Evolutionary conservation across 495 filamentous ascomycete species (phyloP).

Genomic region (Letharia lupina): DNA sequence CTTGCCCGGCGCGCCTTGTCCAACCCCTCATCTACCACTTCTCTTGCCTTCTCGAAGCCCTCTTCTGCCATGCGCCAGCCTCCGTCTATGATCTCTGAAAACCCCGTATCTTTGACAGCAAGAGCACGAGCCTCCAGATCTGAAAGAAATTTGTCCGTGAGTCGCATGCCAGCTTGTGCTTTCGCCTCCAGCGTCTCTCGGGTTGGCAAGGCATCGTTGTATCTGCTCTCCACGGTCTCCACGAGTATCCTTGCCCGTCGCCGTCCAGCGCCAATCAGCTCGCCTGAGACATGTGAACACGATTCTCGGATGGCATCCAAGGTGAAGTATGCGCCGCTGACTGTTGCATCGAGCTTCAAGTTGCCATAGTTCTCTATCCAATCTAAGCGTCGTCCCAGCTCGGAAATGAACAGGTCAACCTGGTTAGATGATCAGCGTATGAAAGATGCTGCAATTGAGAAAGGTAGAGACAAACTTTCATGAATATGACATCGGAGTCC

Average conservation of each 20-base stretch:
- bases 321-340: slow-evolving; percentile 72
- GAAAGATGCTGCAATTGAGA: neutral
- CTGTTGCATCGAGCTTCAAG: slow-evolving; percentile 68
- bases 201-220: slow-evolving; percentile 77
- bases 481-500: slow-evolving; percentile 58
- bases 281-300: slow-evolving; percentile 85
- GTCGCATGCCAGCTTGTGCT: slow-evolving; percentile 72
- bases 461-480: slow-evolving; percentile 41
- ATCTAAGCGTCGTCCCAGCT: slow-evolving; percentile 77
- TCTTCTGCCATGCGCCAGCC: slow-evolving; percentile 67
- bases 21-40: slow-evolving; percentile 78
- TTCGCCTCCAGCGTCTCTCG: slow-evolving; percentile 88
- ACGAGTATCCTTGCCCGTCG: slow-evolving; percentile 81
- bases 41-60: slow-evolving; percentile 58
- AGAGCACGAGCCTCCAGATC: slow-evolving; percentile 81
- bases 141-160: slow-evolving; percentile 72
- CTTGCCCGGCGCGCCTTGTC: slow-evolving; percentile 69
- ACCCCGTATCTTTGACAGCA: slow-evolving; percentile 53
- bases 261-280: slow-evolving; percentile 78
- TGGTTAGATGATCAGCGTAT: slow-evolving; percentile 26
- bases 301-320: slow-evolving; percentile 79
- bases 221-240: slow-evolving; percentile 84
- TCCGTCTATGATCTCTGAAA: slow-evolving; percentile 54
- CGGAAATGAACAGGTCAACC: slow-evolving; percentile 84
- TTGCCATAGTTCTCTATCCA: slow-evolving; percentile 86